These are phyloP conservation scores for Nephelium lappaceum DNA, from an alignment of 345 rosid genomes.

Conservation along the genomic window DNA sequence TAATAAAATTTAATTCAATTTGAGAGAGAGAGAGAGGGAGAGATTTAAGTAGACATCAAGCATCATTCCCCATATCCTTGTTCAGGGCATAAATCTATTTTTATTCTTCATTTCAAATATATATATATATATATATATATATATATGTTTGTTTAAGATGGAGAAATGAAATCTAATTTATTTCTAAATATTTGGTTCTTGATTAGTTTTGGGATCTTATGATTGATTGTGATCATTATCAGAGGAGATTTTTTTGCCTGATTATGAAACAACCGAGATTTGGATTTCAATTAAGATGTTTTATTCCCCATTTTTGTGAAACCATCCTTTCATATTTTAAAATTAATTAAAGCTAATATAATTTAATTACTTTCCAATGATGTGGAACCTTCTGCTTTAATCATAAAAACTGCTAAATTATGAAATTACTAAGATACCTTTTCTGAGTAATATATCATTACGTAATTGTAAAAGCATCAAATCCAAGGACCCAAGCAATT, in stretches of 20 bases:
- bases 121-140: too few relatives aligned
- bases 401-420: background rate
- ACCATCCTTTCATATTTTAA: background rate
- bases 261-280: slow-evolving; percentile 7
- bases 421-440: too few relatives aligned
- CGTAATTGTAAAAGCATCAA: background rate
- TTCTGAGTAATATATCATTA: background rate
- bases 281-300: slow-evolving; percentile 5
- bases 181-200: background rate
- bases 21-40: background rate
- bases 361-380: background rate
- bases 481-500: background rate
- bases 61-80: slow-evolving; percentile 35
- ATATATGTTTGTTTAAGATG: background rate
- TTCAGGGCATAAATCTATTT: background rate
- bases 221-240: slow-evolving; percentile 5
- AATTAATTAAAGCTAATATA: background rate
- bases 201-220: background rate
- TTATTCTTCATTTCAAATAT: background rate
- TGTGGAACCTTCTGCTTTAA: background rate
- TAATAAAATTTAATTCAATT: background rate
- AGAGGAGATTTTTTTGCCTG: slow-evolving; percentile 10
- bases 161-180: background rate
- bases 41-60: slow-evolving; percentile 18
- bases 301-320: background rate